These are phyloP conservation scores for Fusarium verrucosum DNA, from an alignment of 2,329 filamentous ascomycete species.

Conservation along the genomic window DNA sequence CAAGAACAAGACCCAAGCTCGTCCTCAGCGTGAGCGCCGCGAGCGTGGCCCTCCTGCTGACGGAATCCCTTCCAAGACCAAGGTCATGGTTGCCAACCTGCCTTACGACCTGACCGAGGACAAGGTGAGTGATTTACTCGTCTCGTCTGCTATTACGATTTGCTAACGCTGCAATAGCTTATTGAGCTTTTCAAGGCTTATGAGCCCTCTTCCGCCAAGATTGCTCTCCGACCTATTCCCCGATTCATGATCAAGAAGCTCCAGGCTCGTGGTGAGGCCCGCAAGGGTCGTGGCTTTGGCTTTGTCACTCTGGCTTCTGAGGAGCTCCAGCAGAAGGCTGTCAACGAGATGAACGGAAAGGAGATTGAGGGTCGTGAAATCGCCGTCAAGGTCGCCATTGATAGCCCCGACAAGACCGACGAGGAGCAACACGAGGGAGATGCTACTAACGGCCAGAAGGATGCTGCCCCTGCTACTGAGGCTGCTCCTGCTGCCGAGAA, in stretches of 20 bases:
- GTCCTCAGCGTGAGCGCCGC: constrained; percentile 68
- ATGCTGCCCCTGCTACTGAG: constrained; percentile 46
- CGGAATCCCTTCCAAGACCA: constrained; percentile 97
- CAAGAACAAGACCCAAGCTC: constrained; percentile 65
- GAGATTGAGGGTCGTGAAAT: constrained; percentile 99
- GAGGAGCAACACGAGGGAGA: constrained; percentile 72
- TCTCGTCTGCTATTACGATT: not conserved
- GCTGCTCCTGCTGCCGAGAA: constrained; percentile 36
- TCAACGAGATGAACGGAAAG: constrained; percentile 98
- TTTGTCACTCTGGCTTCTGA: constrained; percentile 97
- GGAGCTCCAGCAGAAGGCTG: constrained; percentile 97
- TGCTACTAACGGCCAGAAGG: constrained; percentile 56
- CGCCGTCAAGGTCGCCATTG: constrained; percentile 99
- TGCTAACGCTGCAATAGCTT: constrained; percentile 67
- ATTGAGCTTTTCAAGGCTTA: constrained; percentile 97
- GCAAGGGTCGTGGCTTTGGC: constrained; percentile 98
- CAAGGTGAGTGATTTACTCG: constrained; percentile 70
- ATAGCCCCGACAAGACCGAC: constrained; percentile 95
- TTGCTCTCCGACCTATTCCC: constrained; percentile 96
- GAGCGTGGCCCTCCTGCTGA: constrained; percentile 97
- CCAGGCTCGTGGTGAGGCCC: constrained; percentile 94
- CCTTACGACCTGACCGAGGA: constrained; percentile 98
- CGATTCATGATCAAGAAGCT: constrained; percentile 99
- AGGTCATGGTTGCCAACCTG: constrained; percentile 99
- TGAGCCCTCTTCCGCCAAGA: constrained; percentile 94